Evolutionary conservation across 148 eudicot genomes (phyloP).

Genomic region (Chenopodium album): DNA sequence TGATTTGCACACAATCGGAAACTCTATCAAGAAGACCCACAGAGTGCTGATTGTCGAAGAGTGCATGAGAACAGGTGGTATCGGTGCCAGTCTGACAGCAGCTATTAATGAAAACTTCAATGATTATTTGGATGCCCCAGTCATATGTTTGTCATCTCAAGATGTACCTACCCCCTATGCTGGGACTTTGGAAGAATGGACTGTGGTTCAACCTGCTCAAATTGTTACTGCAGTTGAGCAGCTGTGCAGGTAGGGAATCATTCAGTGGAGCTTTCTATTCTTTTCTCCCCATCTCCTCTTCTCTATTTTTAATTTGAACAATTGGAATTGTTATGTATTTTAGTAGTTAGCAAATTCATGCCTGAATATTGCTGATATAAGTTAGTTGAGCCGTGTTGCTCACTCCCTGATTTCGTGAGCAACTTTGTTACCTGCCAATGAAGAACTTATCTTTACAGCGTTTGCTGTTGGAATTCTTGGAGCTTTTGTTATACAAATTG

Average conservation of each 20-base stretch:
- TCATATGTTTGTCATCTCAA: slow-evolving; percentile 83
- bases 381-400: background rate
- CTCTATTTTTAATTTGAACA: background rate
- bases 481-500: background rate
- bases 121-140: slow-evolving; percentile 79
- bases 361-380: background rate
- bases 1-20: slow-evolving; percentile 76
- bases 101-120: slow-evolving; percentile 82
- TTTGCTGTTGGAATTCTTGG: background rate
- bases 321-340: background rate
- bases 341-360: background rate
- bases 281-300: background rate
- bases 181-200: slow-evolving; percentile 73
- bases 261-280: background rate
- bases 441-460: background rate
- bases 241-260: slow-evolving; percentile 44
- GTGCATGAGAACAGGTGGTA: slow-evolving; percentile 91
- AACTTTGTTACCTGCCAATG: background rate
- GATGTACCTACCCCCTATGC: slow-evolving; percentile 96
- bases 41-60: slow-evolving; percentile 85
- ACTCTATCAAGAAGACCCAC: slow-evolving; percentile 82
- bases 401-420: background rate
- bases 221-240: slow-evolving; percentile 86
- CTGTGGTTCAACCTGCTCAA: slow-evolving; percentile 79
- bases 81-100: slow-evolving; percentile 88